A percentile compares a stretch with the other conserved stretches of the same genome.
Conservation (phyloP, 257 asterid genomes). For the Scutellaria baicalensis region DNA sequence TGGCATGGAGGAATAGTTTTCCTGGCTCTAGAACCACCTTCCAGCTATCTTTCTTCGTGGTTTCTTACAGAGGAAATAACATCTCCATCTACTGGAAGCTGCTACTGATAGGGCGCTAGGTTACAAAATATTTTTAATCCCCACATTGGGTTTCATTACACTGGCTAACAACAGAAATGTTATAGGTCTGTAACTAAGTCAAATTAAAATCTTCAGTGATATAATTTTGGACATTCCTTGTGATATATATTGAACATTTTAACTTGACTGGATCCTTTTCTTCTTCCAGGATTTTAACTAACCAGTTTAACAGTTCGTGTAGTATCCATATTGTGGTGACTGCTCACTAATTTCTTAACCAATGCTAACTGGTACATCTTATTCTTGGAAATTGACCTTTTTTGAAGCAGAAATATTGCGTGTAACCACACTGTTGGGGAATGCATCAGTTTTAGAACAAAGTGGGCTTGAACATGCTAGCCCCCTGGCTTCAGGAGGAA, state of each 20-base stretch:
- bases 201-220: not conserved
- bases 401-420: slow-evolving; percentile 99
- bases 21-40: not conserved
- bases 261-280: slow-evolving; percentile 13
- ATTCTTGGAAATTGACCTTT: slow-evolving; percentile 98
- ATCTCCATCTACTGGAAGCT: slow-evolving; percentile 1
- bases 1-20: not conserved
- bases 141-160: not conserved
- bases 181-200: slow-evolving; percentile 3
- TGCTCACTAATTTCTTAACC: slow-evolving; percentile 72
- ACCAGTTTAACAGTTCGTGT: slow-evolving; percentile 43
- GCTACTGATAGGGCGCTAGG: not conserved
- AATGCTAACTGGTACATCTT: slow-evolving; percentile 98
- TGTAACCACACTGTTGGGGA: slow-evolving; percentile 99
- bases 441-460: slow-evolving; percentile 98
- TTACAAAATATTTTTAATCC: not conserved
- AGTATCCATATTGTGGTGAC: slow-evolving; percentile 77
- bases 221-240: not conserved
- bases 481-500: slow-evolving; percentile 99
- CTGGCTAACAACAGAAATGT: slow-evolving; percentile 20
- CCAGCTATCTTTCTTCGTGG: not conserved
- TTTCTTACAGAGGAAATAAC: slow-evolving; percentile 7
- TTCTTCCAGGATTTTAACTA: slow-evolving; percentile 32
- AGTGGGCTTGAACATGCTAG: slow-evolving; percentile 98
- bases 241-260: slow-evolving; percentile 13